Percentiles rank a stretch among this genome's conserved stretches.
Conservation (phyloP, 805 yeast genomes). For the Pichia deserticola region DNA sequence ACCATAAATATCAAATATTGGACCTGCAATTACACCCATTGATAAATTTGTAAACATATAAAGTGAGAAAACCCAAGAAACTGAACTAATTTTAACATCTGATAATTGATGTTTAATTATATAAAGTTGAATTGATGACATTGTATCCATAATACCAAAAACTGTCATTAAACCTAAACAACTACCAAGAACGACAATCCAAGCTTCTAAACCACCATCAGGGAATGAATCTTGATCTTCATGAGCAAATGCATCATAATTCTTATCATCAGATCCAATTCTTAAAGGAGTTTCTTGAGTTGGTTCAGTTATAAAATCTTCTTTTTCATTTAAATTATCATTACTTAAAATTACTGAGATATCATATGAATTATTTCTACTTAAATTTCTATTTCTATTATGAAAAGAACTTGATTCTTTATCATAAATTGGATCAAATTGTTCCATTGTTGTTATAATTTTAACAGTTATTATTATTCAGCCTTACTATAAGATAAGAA, state of each 20-base stretch:
- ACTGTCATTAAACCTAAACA: constrained; percentile 48
- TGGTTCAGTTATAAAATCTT: neutral
- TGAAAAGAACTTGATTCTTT: no score
- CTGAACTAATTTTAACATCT: constrained; percentile 37
- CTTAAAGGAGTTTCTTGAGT: neutral
- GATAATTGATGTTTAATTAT: constrained; percentile 51
- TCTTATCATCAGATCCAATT: neutral
- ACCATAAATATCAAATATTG: constrained; percentile 59
- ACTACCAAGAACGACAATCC: constrained; percentile 49
- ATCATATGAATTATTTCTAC: no score
- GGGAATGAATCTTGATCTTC: constrained; percentile 33
- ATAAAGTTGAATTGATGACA: constrained; percentile 57
- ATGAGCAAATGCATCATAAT: constrained; percentile 18
- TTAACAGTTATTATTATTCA: no score
- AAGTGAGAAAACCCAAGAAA: constrained; percentile 64
- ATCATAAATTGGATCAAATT: no score
- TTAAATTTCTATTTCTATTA: no score
- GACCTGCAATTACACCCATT: constrained; percentile 34
- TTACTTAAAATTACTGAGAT: no score
- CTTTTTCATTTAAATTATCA: neutral
- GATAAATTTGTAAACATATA: constrained; percentile 44
- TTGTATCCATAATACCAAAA: constrained; percentile 52
- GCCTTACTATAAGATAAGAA: no score
- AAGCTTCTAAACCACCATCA: constrained; percentile 57
- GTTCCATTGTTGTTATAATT: no score